Conservation (phyloP, 2,329 filamentous ascomycete species). For the Apiospora arundinis region DNA sequence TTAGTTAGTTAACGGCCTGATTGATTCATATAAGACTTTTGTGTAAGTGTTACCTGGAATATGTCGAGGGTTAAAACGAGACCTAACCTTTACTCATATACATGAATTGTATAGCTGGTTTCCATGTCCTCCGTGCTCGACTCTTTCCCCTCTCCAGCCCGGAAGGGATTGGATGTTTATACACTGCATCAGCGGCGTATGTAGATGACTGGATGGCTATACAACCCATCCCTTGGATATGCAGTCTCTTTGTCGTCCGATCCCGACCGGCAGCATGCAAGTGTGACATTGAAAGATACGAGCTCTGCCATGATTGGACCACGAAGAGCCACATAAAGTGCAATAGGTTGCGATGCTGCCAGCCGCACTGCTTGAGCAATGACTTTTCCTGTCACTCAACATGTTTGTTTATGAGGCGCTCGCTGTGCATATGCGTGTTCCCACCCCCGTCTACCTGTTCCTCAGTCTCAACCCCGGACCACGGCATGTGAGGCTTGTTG, state of each 20-base stretch:
- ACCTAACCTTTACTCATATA: not conserved
- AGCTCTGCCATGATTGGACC: not conserved
- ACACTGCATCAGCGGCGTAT: not conserved
- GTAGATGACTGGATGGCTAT: not conserved
- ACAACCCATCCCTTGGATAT: not conserved
- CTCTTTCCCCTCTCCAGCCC: not conserved
- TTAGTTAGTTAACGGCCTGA: not conserved
- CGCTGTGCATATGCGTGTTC: not conserved
- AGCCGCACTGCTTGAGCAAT: not conserved
- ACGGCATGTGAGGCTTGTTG: not conserved
- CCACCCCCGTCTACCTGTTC: not conserved
- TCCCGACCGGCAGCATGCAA: constrained; percentile 1
- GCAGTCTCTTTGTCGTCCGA: constrained; percentile 13
- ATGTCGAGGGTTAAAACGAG: not conserved
- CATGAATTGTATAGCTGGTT: too few species aligned
- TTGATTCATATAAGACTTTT: not conserved
- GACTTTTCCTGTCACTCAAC: not conserved
- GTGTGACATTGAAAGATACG: not conserved
- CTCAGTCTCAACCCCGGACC: not conserved
- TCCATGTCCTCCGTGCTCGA: not conserved
- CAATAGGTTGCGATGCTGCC: not conserved
- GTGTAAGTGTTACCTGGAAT: not conserved
- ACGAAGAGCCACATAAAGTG: not conserved
- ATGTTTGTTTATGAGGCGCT: not conserved
- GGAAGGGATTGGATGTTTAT: not conserved